Evolutionary conservation across 2,329 filamentous ascomycete genomes (phyloP).

Genomic region (Daldinia sp.): DNA sequence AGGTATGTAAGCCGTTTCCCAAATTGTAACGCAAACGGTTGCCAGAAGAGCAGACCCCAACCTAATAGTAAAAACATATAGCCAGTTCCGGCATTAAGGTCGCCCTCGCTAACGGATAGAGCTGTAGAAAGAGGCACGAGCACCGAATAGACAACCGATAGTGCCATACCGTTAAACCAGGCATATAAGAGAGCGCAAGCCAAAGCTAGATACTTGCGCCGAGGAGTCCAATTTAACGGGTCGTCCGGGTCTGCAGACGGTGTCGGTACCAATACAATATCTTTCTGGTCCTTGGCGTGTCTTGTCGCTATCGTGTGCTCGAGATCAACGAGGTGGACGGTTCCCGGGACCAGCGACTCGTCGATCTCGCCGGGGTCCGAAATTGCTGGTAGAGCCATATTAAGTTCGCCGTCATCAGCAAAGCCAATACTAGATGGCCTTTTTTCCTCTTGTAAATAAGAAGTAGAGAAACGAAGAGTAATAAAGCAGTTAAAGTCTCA

Average conservation of each 20-base stretch:
- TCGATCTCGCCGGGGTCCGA: conserved; percentile 34
- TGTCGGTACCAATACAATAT: conserved; percentile 60
- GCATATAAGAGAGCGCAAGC: conserved; percentile 47
- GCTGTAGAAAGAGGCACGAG: conserved; percentile 43
- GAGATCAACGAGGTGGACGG: conserved; percentile 53
- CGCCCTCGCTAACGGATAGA: conserved; percentile 38
- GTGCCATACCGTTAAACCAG: conserved; percentile 52
- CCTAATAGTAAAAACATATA: conserved; percentile 53
- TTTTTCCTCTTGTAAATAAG: background rate
- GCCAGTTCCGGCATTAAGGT: conserved; percentile 46
- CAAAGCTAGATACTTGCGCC: conserved; percentile 43
- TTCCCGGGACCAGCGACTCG: conserved; percentile 50
- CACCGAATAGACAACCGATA: conserved; percentile 45
- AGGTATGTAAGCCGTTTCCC: conserved; percentile 54
- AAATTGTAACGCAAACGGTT: conserved; percentile 56
- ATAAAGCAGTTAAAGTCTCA: background rate
- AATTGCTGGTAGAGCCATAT: conserved; percentile 16
- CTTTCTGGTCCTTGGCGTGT: conserved; percentile 46
- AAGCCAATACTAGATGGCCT: background rate
- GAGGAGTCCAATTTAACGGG: conserved; percentile 59
- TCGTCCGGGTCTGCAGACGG: conserved; percentile 61
- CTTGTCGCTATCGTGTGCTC: conserved; percentile 46
- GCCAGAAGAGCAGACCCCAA: conserved; percentile 57
- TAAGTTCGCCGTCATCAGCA: background rate
- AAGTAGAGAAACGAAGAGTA: too few relatives aligned